A percentile compares a stretch with the other conserved stretches of the same genome.
These are phyloP conservation scores for Ramichloridium luteum DNA, from an alignment of 2,329 filamentous ascomycete species.

Conservation along the genomic window DNA sequence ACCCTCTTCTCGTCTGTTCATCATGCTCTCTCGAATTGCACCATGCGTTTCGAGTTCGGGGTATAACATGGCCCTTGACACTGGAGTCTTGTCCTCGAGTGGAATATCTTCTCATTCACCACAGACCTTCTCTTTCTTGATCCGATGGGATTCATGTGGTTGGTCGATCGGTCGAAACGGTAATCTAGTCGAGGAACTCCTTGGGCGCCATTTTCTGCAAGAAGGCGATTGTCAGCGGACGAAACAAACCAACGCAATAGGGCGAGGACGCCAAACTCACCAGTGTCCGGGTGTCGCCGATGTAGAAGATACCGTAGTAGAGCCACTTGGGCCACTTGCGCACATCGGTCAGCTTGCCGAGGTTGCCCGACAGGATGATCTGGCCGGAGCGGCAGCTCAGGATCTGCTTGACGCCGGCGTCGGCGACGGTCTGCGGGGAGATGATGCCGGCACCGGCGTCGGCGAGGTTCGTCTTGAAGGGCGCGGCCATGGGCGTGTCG, in stretches of 20 bases:
- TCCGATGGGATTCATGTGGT: too few species aligned
- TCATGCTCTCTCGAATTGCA: too few species aligned
- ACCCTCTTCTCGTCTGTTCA: too few species aligned
- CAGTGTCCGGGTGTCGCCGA: not conserved
- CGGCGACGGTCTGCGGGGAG: conserved; percentile 26
- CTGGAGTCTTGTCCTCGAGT: too few species aligned
- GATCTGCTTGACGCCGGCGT: conserved; percentile 30
- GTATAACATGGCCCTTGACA: too few species aligned
- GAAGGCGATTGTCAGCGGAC: not conserved
- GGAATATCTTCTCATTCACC: too few species aligned
- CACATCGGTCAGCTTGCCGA: not conserved
- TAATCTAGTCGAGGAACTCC: conserved; percentile 1
- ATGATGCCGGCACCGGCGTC: conserved; percentile 19
- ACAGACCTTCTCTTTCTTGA: too few species aligned
- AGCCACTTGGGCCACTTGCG: conserved; percentile 1
- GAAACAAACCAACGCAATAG: not conserved
- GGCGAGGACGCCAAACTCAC: too few species aligned
- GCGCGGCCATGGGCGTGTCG: conserved; percentile 26
- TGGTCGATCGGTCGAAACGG: too few species aligned
- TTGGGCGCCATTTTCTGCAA: not conserved
- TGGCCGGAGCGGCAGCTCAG: conserved; percentile 26
- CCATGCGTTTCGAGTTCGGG: too few species aligned
- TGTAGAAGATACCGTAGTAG: not conserved
- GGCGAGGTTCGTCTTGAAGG: conserved; percentile 20
- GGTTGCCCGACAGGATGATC: conserved; percentile 18